phyloP scores from a whole-genome alignment of 768 basidiomycete species.

The Wakefieldia striispora region DNA sequence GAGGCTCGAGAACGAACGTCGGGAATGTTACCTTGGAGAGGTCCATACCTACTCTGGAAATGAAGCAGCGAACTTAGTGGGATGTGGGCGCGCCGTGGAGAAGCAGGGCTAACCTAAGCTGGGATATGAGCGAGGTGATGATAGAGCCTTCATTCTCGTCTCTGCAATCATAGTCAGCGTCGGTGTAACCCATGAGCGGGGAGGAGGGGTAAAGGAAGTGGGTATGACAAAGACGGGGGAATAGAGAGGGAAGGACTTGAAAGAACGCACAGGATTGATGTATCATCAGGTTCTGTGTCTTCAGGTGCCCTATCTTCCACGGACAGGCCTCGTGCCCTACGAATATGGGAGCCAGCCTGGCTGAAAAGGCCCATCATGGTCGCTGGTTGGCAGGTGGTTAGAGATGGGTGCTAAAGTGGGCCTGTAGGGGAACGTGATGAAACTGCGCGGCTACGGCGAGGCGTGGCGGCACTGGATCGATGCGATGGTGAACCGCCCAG shows the following conservation, averaged over 20 bases:
- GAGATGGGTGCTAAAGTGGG: background rate
- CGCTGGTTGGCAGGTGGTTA: slow-evolving; percentile 10
- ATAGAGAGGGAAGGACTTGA: slow-evolving; percentile 24
- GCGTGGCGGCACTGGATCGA: slow-evolving; percentile 11
- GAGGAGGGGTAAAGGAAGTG: background rate
- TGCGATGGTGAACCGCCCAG: background rate
- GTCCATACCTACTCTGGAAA: slow-evolving; percentile 89
- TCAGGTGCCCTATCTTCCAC: slow-evolving; percentile 72
- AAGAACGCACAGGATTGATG: slow-evolving; percentile 75
- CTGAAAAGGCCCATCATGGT: slow-evolving; percentile 80
- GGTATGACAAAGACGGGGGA: slow-evolving; percentile 24
- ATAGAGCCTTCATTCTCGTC: slow-evolving; percentile 94
- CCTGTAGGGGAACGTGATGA: background rate
- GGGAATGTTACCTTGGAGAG: slow-evolving; percentile 92
- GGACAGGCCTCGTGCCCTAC: slow-evolving; percentile 64
- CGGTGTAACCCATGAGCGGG: slow-evolving; percentile 29
- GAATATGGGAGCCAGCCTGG: slow-evolving; percentile 62
- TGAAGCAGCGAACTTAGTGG: slow-evolving; percentile 9
- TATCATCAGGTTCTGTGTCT: slow-evolving; percentile 86
- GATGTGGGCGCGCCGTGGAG: background rate
- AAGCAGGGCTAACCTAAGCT: slow-evolving; percentile 60
- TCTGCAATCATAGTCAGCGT: slow-evolving; percentile 46
- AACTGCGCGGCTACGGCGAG: slow-evolving; percentile 25
- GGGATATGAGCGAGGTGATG: slow-evolving; percentile 82
- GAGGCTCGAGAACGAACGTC: slow-evolving; percentile 93